Conservation (phyloP, 257 asterid genomes). For the Salvia rosmarinus region DNA sequence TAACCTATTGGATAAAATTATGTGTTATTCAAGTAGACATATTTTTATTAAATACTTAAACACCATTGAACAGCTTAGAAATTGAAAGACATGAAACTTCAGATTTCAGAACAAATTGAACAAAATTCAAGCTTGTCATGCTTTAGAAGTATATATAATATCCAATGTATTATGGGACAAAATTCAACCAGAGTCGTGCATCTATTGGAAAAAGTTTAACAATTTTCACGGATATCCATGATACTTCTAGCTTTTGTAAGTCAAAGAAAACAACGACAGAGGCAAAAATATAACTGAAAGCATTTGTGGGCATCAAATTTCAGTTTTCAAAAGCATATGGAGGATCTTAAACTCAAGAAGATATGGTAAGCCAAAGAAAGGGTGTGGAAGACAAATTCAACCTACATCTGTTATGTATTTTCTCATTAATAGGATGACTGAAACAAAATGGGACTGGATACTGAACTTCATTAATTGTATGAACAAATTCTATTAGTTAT, state of each 20-base stretch:
- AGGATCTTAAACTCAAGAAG: neutral
- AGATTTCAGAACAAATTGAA: neutral
- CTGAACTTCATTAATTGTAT: neutral
- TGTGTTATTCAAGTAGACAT: slow-evolving; percentile 31
- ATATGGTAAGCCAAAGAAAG: neutral
- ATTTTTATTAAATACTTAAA: slow-evolving; percentile 12
- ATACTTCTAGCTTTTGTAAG: slow-evolving; percentile 17
- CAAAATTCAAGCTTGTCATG: slow-evolving; percentile 22
- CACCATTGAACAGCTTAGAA: neutral
- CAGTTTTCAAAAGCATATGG: neutral
- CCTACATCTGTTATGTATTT: neutral
- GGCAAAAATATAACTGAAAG: neutral
- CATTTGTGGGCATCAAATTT: neutral
- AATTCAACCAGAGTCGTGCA: slow-evolving; percentile 10
- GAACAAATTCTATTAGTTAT: neutral
- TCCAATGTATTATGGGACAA: neutral
- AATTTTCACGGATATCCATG: slow-evolving; percentile 14
- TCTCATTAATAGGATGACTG: slow-evolving; percentile 12
- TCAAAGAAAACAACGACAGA: neutral
- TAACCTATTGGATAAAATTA: slow-evolving; percentile 60
- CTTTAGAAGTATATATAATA: slow-evolving; percentile 23
- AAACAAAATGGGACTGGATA: neutral
- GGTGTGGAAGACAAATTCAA: neutral
- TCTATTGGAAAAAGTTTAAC: neutral
- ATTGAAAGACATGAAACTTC: slow-evolving; percentile 15